Conservation (phyloP, 345 rosid species). For the Arabidopsis suecica region DNA sequence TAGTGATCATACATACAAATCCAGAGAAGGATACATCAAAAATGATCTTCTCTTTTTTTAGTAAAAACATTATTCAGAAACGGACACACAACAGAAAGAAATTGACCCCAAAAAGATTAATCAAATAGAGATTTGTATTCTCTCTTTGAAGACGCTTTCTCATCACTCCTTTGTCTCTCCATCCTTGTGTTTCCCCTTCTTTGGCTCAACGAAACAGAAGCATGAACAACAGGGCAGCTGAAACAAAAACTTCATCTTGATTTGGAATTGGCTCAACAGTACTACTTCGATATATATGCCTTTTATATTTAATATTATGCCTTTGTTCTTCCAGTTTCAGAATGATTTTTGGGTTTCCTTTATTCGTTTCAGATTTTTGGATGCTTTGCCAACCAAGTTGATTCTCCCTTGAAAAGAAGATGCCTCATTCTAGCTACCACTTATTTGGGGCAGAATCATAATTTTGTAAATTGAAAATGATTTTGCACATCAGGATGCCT, state of each 20-base stretch:
- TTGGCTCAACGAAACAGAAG: constrained; percentile 58
- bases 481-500: not conserved
- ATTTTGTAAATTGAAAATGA: not conserved
- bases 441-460: constrained; percentile 1
- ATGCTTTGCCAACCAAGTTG: constrained; percentile 44
- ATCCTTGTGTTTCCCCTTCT: constrained; percentile 55
- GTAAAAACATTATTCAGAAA: not conserved
- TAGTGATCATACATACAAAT: constrained; percentile 5
- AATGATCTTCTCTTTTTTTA: not conserved
- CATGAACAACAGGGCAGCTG: constrained; percentile 58
- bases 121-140: not conserved
- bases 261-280: constrained; percentile 16
- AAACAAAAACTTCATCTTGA: constrained; percentile 64
- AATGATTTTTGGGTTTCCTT: constrained; percentile 2
- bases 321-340: not conserved
- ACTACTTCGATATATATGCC: constrained; percentile 13
- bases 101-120: constrained; percentile 9
- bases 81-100: constrained; percentile 14
- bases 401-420: constrained; percentile 42
- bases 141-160: not conserved
- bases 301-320: constrained; percentile 11
- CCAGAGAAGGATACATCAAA: constrained; percentile 14
- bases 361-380: constrained; percentile 43
- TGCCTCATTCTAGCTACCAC: constrained; percentile 21
- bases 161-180: constrained; percentile 43